phyloP scores from a whole-genome alignment of 129 eudicot species.

The Chrysanthemum makinoi region DNA sequence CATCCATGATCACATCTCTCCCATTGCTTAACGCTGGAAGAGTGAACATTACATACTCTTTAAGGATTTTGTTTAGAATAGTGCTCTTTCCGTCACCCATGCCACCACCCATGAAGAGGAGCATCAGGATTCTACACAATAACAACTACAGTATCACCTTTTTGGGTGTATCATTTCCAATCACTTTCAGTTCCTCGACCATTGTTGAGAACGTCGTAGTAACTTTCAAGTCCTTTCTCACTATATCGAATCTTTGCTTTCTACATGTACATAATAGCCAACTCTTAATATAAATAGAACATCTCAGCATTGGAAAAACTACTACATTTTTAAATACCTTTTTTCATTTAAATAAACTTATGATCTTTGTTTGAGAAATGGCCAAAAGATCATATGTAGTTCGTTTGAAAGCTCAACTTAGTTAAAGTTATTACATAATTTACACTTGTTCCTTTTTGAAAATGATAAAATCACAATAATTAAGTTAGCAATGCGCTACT shows the following conservation, averaged over 20 bases:
- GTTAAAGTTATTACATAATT: too few species aligned
- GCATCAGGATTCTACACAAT: slow-evolving; percentile 64
- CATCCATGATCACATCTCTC: too few species aligned
- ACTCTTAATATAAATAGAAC: not conserved
- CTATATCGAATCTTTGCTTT: slow-evolving; percentile 75
- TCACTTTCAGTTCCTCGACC: slow-evolving; percentile 74
- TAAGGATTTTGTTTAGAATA: slow-evolving; percentile 85
- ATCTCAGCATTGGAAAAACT: not conserved
- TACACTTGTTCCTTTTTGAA: too few species aligned
- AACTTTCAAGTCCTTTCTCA: slow-evolving; percentile 53
- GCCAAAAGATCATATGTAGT: too few species aligned
- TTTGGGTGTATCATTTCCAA: slow-evolving; percentile 29
- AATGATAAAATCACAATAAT: too few species aligned
- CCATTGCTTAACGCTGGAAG: too few species aligned
- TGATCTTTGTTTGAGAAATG: too few species aligned
- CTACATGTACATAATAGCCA: slow-evolving; percentile 28
- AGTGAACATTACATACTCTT: slow-evolving; percentile 46
- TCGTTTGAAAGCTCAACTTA: too few species aligned
- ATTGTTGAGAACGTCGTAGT: slow-evolving; percentile 60
- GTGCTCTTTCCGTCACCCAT: slow-evolving; percentile 99
- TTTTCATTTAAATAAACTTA: too few species aligned
- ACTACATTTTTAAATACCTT: not conserved
- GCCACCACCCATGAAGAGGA: slow-evolving; percentile 97
- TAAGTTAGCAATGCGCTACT: too few species aligned
- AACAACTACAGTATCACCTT: slow-evolving; percentile 24